Percentiles rank a stretch among this genome's conserved stretches.
Conservation (phyloP, 306 rosid genomes). For the Pterocarpus santalinus region DNA sequence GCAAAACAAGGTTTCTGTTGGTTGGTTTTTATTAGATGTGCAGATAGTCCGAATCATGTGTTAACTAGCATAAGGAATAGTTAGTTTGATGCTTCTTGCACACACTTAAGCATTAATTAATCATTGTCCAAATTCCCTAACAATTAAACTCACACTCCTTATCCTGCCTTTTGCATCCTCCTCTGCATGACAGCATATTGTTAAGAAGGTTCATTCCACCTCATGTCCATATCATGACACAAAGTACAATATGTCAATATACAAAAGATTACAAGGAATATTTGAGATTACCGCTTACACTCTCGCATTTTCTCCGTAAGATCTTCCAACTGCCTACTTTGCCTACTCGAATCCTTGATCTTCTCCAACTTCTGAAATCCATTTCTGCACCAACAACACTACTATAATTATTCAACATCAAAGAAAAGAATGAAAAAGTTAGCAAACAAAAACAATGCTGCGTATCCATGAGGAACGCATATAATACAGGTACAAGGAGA, state of each 20-base stretch:
- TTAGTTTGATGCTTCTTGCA: background rate
- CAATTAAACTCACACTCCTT: background rate
- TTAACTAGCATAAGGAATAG: background rate
- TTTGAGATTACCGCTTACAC: constrained; percentile 71
- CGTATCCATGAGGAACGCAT: no score
- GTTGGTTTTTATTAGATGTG: constrained; percentile 9
- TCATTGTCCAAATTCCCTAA: background rate
- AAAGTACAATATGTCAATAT: background rate
- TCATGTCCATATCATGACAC: background rate
- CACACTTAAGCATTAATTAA: background rate
- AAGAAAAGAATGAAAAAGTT: no score
- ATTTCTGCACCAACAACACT: constrained; percentile 63
- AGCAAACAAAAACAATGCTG: background rate
- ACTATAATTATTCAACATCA: background rate
- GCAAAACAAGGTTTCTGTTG: background rate
- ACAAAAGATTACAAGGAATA: background rate
- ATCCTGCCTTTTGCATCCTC: no score
- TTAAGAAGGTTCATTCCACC: no score
- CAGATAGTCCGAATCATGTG: background rate
- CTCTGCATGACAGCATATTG: no score
- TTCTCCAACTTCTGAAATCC: constrained; percentile 98
- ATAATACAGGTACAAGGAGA: no score
- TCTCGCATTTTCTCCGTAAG: constrained; percentile 93
- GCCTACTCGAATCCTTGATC: constrained; percentile 87
- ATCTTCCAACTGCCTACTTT: constrained; percentile 91